Percentiles rank a stretch among this genome's conserved stretches.
phyloP scores from a whole-genome alignment of 108 stramenopile species.

The Pseudonitzschia multiseries region DNA sequence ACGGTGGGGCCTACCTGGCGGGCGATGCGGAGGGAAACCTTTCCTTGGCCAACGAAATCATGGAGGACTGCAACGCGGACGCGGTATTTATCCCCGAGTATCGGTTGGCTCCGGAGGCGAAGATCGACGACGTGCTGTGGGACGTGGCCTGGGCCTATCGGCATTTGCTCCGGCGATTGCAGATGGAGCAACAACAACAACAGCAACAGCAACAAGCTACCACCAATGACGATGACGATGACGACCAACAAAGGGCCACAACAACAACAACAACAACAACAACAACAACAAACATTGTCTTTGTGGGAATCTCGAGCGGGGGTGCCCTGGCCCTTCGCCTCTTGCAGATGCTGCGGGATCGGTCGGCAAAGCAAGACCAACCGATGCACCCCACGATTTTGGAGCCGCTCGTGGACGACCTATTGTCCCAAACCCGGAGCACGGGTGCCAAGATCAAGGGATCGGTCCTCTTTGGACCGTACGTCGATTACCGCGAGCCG shows the following conservation, averaged over 20 bases:
- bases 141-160: conserved; percentile 61
- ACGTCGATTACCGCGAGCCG: conserved; percentile 64
- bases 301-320: conserved; percentile 72
- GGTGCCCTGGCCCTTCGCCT: conserved; percentile 62
- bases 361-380: conserved; percentile 22
- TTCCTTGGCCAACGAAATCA: conserved; percentile 37
- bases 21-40: conserved; percentile 72
- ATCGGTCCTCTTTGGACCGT: conserved; percentile 71
- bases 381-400: conserved; percentile 15
- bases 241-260: conserved; percentile 27
- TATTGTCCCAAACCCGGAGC: background rate
- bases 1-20: conserved; percentile 75
- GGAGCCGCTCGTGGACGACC: conserved; percentile 12
- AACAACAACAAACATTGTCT: conserved; percentile 56
- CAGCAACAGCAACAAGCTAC: conserved; percentile 42
- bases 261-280: conserved; percentile 21
- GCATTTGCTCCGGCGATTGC: conserved; percentile 6
- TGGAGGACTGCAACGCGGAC: conserved; percentile 46
- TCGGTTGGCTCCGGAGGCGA: conserved; percentile 60
- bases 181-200: conserved; percentile 25
- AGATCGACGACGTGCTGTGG: conserved; percentile 70
- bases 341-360: conserved; percentile 61
- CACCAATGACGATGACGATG: conserved; percentile 16
- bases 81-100: conserved; percentile 63
- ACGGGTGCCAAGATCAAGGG: background rate